These are phyloP conservation scores for Fagopyrum tataricum DNA, from an alignment of 148 eudicot genomes.

Conservation along the genomic window DNA sequence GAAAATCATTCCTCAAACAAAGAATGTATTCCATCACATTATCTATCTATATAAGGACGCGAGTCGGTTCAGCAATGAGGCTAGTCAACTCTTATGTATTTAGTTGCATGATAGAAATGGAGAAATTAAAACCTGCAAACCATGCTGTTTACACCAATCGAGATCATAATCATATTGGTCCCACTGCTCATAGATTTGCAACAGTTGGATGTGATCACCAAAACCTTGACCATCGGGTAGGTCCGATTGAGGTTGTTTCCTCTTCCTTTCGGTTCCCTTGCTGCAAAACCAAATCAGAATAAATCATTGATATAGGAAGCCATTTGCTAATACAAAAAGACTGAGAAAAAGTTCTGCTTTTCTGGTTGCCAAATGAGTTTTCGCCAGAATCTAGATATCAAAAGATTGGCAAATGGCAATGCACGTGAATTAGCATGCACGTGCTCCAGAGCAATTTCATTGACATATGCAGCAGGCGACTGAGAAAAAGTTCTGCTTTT, in stretches of 20 bases:
- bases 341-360: neutral
- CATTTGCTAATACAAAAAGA: neutral
- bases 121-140: constrained; percentile 50
- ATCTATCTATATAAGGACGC: too few relatives aligned
- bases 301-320: constrained; percentile 1
- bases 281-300: constrained; percentile 23
- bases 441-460: too few relatives aligned
- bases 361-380: neutral
- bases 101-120: neutral
- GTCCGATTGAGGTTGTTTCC: constrained; percentile 57
- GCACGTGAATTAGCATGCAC: neutral
- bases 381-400: neutral
- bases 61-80: too few relatives aligned
- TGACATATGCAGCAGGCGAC: neutral
- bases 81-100: too few relatives aligned
- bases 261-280: constrained; percentile 73
- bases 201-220: constrained; percentile 91
- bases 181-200: constrained; percentile 90
- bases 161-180: constrained; percentile 52
- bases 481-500: neutral
- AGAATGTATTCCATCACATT: neutral
- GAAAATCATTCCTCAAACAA: neutral
- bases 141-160: constrained; percentile 87
- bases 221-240: constrained; percentile 91
- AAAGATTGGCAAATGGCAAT: neutral